A percentile compares a stretch with the other conserved stretches of the same genome.
Conservation (phyloP, 164 flowering plant species). For the Sedum album region DNA sequence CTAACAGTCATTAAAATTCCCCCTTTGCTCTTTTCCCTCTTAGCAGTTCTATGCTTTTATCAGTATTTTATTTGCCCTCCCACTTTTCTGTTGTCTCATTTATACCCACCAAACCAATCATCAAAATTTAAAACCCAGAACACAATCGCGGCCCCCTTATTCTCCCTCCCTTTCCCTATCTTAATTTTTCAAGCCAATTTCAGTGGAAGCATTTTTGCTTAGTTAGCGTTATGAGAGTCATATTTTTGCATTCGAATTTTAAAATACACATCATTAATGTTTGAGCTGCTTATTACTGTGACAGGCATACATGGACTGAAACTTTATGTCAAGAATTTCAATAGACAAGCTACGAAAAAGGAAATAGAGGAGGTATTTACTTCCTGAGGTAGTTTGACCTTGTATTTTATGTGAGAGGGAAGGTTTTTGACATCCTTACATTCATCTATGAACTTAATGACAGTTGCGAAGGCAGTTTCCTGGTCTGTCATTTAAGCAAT, state of each 20-base stretch:
- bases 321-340: constrained; percentile 38
- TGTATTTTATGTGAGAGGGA: background rate
- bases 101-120: background rate
- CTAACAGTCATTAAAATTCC: background rate
- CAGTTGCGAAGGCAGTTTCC: background rate
- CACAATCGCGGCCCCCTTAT: too few relatives aligned
- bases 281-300: background rate
- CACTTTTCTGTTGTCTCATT: background rate
- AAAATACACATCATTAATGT: background rate
- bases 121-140: background rate
- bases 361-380: constrained; percentile 49
- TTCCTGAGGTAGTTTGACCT: too few relatives aligned
- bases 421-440: background rate
- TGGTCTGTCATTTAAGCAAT: background rate
- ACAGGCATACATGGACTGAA: constrained; percentile 23
- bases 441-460: background rate
- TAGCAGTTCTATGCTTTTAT: background rate
- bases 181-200: background rate
- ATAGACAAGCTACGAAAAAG: constrained; percentile 33
- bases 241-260: background rate
- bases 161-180: background rate
- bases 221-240: background rate
- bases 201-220: background rate
- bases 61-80: background rate
- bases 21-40: too few relatives aligned